phyloP scores from a whole-genome alignment of 495 filamentous ascomycete genomes.

The Pseudevernia furfuracea region DNA sequence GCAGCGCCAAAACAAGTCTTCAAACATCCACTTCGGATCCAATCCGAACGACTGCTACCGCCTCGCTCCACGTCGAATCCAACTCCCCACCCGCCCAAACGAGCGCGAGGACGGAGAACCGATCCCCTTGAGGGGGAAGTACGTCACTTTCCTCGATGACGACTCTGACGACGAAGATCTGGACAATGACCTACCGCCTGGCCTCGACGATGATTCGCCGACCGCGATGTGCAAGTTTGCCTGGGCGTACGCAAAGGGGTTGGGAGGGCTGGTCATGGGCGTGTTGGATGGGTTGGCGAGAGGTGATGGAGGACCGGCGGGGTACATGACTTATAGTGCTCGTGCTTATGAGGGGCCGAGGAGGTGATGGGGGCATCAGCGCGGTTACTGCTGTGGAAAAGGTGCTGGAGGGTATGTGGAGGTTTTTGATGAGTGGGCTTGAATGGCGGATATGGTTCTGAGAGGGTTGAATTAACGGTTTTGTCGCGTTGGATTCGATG shows the following conservation, averaged over 20 bases:
- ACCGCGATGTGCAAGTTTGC: background rate
- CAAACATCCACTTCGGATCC: background rate
- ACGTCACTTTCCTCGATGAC: background rate
- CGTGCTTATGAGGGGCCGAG: background rate
- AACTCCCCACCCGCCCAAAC: background rate
- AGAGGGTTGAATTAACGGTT: background rate
- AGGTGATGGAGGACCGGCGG: background rate
- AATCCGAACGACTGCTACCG: background rate
- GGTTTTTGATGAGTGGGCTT: background rate
- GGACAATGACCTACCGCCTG: background rate
- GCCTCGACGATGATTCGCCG: background rate
- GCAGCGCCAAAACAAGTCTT: background rate
- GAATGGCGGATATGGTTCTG: background rate
- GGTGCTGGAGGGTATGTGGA: too few species aligned
- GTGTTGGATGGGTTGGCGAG: background rate
- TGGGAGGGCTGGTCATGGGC: background rate
- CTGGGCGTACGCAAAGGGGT: background rate
- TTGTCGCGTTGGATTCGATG: background rate
- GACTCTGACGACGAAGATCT: background rate
- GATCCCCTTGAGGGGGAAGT: background rate
- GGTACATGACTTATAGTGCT: background rate
- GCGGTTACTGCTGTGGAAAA: too few species aligned
- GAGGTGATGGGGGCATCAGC: background rate
- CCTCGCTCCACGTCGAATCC: background rate
- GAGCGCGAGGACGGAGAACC: background rate